phyloP scores from a whole-genome alignment of 108 stramenopile genomes.

The Nitzschia inconspicua region DNA sequence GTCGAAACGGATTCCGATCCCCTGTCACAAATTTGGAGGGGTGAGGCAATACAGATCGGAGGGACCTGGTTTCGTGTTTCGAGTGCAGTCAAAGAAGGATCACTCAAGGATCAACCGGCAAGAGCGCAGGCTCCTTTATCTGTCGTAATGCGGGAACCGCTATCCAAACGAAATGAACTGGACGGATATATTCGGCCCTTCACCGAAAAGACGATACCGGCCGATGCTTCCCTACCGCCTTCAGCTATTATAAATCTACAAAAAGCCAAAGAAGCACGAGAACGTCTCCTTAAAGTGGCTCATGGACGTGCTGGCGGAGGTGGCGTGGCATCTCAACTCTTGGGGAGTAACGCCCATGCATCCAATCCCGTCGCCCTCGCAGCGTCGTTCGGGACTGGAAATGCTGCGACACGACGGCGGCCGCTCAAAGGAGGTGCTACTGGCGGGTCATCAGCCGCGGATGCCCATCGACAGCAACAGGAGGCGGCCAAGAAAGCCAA shows the following conservation, averaged over 20 bases:
- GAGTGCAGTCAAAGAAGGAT: conserved; percentile 59
- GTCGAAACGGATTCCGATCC: conserved; percentile 72
- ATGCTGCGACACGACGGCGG: conserved; percentile 29
- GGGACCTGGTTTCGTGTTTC: conserved; percentile 84
- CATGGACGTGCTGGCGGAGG: conserved; percentile 36
- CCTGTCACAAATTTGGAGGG: conserved; percentile 62
- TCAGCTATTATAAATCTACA: conserved; percentile 47
- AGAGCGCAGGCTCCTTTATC: conserved; percentile 75
- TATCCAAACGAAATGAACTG: conserved; percentile 68
- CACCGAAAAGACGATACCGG: conserved; percentile 49
- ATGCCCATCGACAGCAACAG: conserved; percentile 13
- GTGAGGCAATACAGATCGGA: conserved; percentile 76
- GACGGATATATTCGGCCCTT: conserved; percentile 80
- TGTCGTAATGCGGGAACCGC: conserved; percentile 58
- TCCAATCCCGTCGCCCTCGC: conserved; percentile 63
- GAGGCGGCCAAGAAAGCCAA: conserved; percentile 15
- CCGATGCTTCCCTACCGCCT: conserved; percentile 49
- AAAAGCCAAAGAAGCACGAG: conserved; percentile 64
- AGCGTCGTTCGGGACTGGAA: conserved; percentile 32
- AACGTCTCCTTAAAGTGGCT: conserved; percentile 52
- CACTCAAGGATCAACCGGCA: conserved; percentile 64
- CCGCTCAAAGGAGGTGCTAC: conserved; percentile 34
- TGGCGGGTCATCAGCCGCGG: conserved; percentile 3
- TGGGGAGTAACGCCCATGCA: conserved; percentile 63
- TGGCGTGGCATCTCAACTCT: conserved; percentile 49